These are phyloP conservation scores for Gastrolobium bilobum DNA, from an alignment of 306 rosid species.

Conservation along the genomic window DNA sequence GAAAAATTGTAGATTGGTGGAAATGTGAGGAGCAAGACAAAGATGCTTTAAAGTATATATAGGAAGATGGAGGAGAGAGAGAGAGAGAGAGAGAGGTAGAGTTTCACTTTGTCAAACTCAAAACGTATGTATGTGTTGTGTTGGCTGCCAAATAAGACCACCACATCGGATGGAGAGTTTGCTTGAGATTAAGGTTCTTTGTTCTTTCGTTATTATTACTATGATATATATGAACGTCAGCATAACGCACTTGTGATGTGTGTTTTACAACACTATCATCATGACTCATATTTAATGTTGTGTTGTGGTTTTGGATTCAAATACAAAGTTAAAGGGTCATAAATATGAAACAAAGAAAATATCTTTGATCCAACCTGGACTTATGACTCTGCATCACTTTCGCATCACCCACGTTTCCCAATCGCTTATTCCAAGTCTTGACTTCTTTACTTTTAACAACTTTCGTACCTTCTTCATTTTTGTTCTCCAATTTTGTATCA, in stretches of 20 bases:
- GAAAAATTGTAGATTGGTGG: neutral
- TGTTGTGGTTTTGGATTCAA: neutral
- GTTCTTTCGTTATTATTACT: neutral
- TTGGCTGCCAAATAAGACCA: constrained; percentile 61
- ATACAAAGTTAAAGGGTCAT: neutral
- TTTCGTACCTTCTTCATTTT: neutral
- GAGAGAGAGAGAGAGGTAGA: constrained; percentile 7
- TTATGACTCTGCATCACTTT: neutral
- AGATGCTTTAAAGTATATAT: constrained; percentile 47
- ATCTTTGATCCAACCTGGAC: constrained; percentile 35
- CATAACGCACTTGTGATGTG: constrained; percentile 72
- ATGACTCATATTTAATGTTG: neutral
- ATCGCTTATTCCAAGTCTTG: constrained; percentile 1
- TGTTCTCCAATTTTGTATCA: too few relatives aligned
- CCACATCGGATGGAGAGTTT: constrained; percentile 36
- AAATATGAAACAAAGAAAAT: neutral
- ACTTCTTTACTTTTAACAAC: constrained; percentile 39
- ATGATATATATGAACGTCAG: constrained; percentile 55
- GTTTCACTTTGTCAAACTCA: constrained; percentile 53
- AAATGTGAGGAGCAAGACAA: constrained; percentile 49
- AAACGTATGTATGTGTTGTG: constrained; percentile 34
- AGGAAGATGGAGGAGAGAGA: neutral
- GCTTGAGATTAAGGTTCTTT: constrained; percentile 55
- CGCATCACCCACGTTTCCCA: constrained; percentile 33
- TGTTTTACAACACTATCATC: neutral